Evolutionary conservation across 176 grass and related monocot species (phyloP).

Genomic region (Avena insularis): DNA sequence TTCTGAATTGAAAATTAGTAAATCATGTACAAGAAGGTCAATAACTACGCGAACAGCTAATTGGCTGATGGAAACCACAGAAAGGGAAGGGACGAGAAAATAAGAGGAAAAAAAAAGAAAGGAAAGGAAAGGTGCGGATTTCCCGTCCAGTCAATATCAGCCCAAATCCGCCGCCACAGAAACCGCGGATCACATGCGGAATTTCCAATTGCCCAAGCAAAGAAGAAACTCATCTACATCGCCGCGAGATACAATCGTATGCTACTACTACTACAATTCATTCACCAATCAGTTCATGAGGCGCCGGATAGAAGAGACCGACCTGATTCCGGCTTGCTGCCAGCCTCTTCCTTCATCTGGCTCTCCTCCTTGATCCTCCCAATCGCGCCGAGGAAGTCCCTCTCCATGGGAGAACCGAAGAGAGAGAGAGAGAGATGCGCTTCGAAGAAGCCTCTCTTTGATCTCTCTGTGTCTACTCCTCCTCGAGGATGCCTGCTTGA

Average conservation of each 20-base stretch:
- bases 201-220: neutral
- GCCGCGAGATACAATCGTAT: neutral
- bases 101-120: neutral
- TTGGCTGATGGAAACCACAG: neutral
- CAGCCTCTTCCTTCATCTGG: constrained; percentile 3
- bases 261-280: no score
- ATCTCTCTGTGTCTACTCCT: neutral
- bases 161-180: neutral
- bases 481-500: constrained; percentile 25
- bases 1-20: neutral
- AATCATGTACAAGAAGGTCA: neutral
- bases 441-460: no score
- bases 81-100: neutral
- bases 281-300: neutral
- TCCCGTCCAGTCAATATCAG: neutral
- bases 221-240: neutral
- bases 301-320: neutral
- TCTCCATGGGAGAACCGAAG: constrained; percentile 58
- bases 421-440: neutral
- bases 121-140: neutral
- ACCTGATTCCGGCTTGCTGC: constrained; percentile 36
- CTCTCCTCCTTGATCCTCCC: constrained; percentile 30
- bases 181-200: neutral
- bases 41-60: neutral
- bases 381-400: constrained; percentile 78